phyloP scores from a whole-genome alignment of 1,284 basidiomycete species.

The Tilletia setariae region DNA sequence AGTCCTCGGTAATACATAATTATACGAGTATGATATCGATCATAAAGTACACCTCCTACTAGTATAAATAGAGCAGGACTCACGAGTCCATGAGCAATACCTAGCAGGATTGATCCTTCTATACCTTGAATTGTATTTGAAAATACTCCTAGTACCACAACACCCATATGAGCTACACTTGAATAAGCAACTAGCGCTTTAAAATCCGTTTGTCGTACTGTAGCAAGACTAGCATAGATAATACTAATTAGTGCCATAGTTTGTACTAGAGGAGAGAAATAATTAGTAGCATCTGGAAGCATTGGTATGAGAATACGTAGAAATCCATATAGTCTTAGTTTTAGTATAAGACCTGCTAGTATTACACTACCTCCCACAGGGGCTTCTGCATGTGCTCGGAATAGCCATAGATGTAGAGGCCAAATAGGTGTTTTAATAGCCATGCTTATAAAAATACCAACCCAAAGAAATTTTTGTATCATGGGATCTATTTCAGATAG shows the following conservation, averaged over 20 bases:
- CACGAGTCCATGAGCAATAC: conserved; percentile 54
- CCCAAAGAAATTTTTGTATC: conserved; percentile 49
- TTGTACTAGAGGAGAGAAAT: conserved; percentile 53
- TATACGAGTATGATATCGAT: conserved; percentile 52
- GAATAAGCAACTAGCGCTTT: conserved; percentile 55
- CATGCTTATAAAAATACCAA: conserved; percentile 53
- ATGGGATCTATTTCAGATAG: conserved; percentile 48
- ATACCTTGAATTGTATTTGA: conserved; percentile 55
- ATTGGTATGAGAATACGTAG: conserved; percentile 52
- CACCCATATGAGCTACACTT: conserved; percentile 52
- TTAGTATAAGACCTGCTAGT: conserved; percentile 50
- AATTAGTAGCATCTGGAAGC: conserved; percentile 52
- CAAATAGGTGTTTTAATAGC: conserved; percentile 53
- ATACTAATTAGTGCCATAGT: conserved; percentile 52
- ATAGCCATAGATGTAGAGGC: conserved; percentile 53
- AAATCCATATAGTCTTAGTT: conserved; percentile 53
- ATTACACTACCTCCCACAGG: conserved; percentile 44
- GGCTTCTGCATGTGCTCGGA: conserved; percentile 49
- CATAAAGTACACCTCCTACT: conserved; percentile 53
- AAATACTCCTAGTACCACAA: conserved; percentile 54
- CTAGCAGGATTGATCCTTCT: conserved; percentile 53
- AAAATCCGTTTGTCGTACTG: conserved; percentile 53
- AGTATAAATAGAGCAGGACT: conserved; percentile 52
- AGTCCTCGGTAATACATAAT: conserved; percentile 55
- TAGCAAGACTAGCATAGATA: conserved; percentile 52